These are phyloP conservation scores for Thymus mandschuricus DNA, from an alignment of 257 asterid genomes.

Conservation along the genomic window DNA sequence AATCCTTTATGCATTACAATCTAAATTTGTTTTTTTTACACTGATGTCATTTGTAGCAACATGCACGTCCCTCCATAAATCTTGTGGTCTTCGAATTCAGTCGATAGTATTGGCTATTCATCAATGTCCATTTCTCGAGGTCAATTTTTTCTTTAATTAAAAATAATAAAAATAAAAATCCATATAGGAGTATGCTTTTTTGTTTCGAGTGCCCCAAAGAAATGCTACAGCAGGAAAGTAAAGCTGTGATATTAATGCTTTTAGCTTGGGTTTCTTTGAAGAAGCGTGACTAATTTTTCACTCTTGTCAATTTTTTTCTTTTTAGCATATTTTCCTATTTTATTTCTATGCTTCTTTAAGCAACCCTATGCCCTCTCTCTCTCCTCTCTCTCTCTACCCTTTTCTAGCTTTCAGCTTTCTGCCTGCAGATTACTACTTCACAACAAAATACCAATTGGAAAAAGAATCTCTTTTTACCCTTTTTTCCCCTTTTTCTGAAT, in stretches of 20 bases:
- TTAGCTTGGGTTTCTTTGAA: constrained; percentile 47
- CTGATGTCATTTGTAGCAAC: neutral
- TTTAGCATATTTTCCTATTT: constrained; percentile 49
- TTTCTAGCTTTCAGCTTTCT: constrained; percentile 56
- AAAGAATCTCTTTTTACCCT: constrained; percentile 47
- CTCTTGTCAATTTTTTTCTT: constrained; percentile 50
- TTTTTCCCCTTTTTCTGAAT: constrained; percentile 43
- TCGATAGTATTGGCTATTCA: neutral
- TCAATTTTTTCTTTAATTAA: neutral
- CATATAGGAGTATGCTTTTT: constrained; percentile 40
- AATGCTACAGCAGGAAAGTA: constrained; percentile 49
- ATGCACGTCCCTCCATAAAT: constrained; percentile 10
- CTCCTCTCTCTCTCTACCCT: constrained; percentile 52
- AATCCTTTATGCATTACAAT: neutral
- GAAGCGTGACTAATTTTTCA: constrained; percentile 60
- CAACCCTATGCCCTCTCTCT: constrained; percentile 33
- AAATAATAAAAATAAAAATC: constrained; percentile 30
- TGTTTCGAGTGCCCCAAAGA: constrained; percentile 68
- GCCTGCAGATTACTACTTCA: constrained; percentile 40
- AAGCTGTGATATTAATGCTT: constrained; percentile 62
- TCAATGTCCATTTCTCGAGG: neutral
- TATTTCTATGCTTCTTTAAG: constrained; percentile 41
- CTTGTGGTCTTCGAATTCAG: neutral
- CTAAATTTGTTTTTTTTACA: neutral
- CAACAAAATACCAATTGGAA: constrained; percentile 17